Evolutionary conservation across 768 basidiomycete species (phyloP).

Genomic region (Cubamyces lactineus): DNA sequence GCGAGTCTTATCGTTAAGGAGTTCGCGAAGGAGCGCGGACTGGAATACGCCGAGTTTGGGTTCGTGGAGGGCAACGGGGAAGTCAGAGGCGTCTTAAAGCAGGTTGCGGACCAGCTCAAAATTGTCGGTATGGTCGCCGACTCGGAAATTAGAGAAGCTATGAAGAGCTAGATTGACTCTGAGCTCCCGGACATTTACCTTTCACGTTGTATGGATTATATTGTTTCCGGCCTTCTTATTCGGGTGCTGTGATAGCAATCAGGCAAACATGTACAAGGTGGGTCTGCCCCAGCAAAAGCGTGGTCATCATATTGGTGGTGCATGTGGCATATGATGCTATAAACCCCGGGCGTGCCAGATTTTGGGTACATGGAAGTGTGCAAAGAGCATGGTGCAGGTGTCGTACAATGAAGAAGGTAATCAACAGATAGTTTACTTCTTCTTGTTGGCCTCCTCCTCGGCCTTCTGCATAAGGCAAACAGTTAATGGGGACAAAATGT

Average conservation of each 20-base stretch:
- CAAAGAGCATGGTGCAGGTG: conserved; percentile 31
- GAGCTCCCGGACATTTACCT: too few relatives aligned
- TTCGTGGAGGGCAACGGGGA: conserved; percentile 86
- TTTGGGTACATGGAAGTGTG: conserved; percentile 40
- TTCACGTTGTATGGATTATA: neutral
- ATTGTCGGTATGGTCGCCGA: conserved; percentile 83
- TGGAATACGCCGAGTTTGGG: conserved; percentile 90
- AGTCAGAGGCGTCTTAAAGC: conserved; percentile 78
- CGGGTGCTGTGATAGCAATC: neutral
- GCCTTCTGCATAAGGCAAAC: conserved; percentile 59
- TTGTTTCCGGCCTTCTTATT: too few relatives aligned
- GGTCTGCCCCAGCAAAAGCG: conserved; percentile 14
- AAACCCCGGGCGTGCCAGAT: conserved; percentile 37
- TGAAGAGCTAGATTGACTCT: conserved; percentile 39
- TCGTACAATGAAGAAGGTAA: conserved; percentile 23
- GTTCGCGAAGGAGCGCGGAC: conserved; percentile 82
- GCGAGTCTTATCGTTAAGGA: conserved; percentile 86
- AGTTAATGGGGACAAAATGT: conserved; percentile 23
- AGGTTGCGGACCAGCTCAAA: conserved; percentile 86
- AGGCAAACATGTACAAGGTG: neutral
- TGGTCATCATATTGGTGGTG: conserved; percentile 33
- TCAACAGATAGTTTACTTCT: conserved; percentile 61
- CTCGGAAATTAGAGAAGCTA: conserved; percentile 66
- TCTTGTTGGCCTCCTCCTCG: conserved; percentile 91
- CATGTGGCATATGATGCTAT: conserved; percentile 40